Evolutionary conservation across 352 stramenopile genomes (phyloP).

Genomic region (Globisporangium abappressorium): DNA sequence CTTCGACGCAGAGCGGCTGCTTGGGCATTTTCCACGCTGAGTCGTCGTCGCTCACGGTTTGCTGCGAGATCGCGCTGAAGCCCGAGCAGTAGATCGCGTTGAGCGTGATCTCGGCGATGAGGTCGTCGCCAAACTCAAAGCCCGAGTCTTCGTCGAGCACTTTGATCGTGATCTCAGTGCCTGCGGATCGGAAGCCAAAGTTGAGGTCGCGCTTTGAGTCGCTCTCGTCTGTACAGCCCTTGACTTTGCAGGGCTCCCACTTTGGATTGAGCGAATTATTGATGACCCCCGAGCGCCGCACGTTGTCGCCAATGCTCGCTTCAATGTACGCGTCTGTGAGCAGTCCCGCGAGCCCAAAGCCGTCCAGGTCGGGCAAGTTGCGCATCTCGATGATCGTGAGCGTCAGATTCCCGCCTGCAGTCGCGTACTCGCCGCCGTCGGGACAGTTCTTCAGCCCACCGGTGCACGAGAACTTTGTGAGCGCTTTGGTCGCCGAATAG

Average conservation of each 20-base stretch:
- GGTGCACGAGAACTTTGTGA: constrained; percentile 72
- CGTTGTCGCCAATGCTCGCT: constrained; percentile 70
- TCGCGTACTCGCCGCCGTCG: constrained; percentile 60
- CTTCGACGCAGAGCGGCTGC: constrained; percentile 75
- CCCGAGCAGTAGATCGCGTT: constrained; percentile 82
- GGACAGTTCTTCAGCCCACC: constrained; percentile 66
- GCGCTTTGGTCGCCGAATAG: constrained; percentile 45
- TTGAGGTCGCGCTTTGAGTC: constrained; percentile 71
- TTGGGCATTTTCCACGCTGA: constrained; percentile 59
- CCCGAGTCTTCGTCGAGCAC: constrained; percentile 82
- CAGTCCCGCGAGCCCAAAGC: constrained; percentile 58
- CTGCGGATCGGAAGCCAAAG: constrained; percentile 82
- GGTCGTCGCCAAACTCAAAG: constrained; percentile 86
- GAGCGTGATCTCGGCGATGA: constrained; percentile 65
- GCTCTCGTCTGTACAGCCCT: constrained; percentile 37
- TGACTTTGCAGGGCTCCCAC: constrained; percentile 54
- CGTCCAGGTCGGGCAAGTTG: constrained; percentile 83
- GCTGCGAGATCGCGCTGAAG: constrained; percentile 53
- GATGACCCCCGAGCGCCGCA: constrained; percentile 46
- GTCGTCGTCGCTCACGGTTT: constrained; percentile 43
- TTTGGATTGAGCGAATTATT: constrained; percentile 47
- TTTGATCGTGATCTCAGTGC: constrained; percentile 66
- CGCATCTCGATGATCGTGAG: constrained; percentile 81
- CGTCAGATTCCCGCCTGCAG: constrained; percentile 85
- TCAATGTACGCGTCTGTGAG: constrained; percentile 79